These are phyloP conservation scores for Termitomyces sp. DNA, from an alignment of 768 basidiomycete genomes.

Conservation along the genomic window DNA sequence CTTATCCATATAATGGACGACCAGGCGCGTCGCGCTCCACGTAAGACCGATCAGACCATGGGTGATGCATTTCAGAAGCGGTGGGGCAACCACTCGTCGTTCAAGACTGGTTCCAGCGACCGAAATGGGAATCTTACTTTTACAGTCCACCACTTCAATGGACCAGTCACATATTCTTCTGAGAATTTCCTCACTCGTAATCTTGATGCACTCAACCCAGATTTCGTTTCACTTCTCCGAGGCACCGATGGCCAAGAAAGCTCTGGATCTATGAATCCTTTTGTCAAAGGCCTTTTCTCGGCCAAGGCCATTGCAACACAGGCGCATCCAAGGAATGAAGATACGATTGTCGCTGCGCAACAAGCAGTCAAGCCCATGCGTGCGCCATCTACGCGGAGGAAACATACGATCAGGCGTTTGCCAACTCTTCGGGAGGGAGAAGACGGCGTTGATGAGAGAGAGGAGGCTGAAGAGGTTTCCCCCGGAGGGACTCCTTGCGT, in stretches of 20 bases:
- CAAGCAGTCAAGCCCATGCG: constrained; percentile 94
- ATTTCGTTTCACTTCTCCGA: constrained; percentile 86
- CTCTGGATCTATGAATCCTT: constrained; percentile 82
- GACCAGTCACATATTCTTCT: constrained; percentile 86
- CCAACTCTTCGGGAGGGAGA: constrained; percentile 43
- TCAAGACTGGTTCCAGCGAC: constrained; percentile 76
- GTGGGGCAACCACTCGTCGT: constrained; percentile 90
- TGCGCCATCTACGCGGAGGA: constrained; percentile 83
- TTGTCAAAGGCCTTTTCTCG: constrained; percentile 87
- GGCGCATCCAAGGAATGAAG: constrained; percentile 88
- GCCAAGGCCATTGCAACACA: constrained; percentile 87
- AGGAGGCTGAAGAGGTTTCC: constrained; percentile 42
- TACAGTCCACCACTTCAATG: constrained; percentile 88
- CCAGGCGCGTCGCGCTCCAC: constrained; percentile 78
- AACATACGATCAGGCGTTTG: constrained; percentile 63
- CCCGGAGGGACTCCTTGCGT: constrained; percentile 58
- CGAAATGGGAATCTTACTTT: constrained; percentile 81
- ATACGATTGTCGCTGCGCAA: constrained; percentile 92
- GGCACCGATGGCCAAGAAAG: constrained; percentile 63
- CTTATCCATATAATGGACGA: constrained; percentile 98
- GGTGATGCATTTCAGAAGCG: constrained; percentile 91
- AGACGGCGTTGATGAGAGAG: constrained; percentile 43
- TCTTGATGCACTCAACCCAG: constrained; percentile 84
- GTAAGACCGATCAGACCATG: constrained; percentile 93
- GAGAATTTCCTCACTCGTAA: constrained; percentile 89